A percentile compares a stretch with the other conserved stretches of the same genome.
phyloP scores from a whole-genome alignment of 106 monocot genomes.

The Amphibolis antarctica region DNA sequence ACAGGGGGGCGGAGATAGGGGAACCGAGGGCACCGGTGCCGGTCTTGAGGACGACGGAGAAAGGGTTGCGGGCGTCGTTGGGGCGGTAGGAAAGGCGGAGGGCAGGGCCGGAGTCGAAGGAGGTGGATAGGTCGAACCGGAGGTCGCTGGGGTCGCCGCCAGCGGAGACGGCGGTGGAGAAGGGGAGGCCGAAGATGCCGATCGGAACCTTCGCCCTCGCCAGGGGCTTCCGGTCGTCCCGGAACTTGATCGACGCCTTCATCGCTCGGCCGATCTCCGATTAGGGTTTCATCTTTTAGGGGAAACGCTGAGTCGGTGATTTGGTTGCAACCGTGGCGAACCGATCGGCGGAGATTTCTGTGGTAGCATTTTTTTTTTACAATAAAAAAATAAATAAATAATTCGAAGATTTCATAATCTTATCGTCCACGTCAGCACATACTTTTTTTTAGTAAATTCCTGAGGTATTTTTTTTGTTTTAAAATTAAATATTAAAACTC shows the following conservation, averaged over 20 bases:
- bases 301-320: too few species aligned
- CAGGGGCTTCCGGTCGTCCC: conserved; percentile 51
- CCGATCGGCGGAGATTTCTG: too few species aligned
- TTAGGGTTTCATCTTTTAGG: too few species aligned
- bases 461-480: too few species aligned
- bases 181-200: conserved; percentile 67
- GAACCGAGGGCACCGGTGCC: conserved; percentile 69
- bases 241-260: conserved; percentile 88
- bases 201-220: conserved; percentile 63
- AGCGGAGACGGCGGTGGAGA: conserved; percentile 44
- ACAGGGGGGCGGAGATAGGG: conserved; percentile 43
- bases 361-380: too few species aligned
- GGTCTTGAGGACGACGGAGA: conserved; percentile 49
- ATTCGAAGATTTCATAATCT: too few species aligned
- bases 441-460: too few species aligned
- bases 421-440: too few species aligned
- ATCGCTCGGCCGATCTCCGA: conserved; percentile 10
- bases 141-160: conserved; percentile 53
- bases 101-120: conserved; percentile 61
- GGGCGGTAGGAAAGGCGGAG: conserved; percentile 83
- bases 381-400: too few species aligned
- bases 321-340: too few species aligned
- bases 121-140: conserved; percentile 67
- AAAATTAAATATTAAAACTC: too few species aligned
- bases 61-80: conserved; percentile 43